Percentiles rank a stretch among this genome's conserved stretches.
These are phyloP conservation scores for Coemansia sp. DNA, from an alignment of 192 early-diverging fungal species.

Conservation along the genomic window DNA sequence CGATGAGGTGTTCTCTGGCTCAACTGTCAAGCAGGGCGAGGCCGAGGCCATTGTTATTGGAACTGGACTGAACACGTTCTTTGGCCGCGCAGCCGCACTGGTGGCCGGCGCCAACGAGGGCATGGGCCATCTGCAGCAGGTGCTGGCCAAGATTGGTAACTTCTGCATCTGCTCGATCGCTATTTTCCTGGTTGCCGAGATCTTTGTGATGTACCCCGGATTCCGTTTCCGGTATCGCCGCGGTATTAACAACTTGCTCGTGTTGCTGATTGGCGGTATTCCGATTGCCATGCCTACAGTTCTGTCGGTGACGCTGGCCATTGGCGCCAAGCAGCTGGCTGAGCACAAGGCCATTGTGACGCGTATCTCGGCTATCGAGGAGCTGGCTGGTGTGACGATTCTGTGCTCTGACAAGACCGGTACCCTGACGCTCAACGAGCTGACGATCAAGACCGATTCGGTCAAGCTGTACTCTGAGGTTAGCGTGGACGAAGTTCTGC, in stretches of 20 bases:
- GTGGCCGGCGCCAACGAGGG: conserved; percentile 71
- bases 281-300: conserved; percentile 83
- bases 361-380: conserved; percentile 78
- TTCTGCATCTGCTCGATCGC: conserved; percentile 72
- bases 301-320: conserved; percentile 73
- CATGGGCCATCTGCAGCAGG: conserved; percentile 72
- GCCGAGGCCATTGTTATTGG: conserved; percentile 76
- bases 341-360: conserved; percentile 82
- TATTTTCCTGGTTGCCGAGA: conserved; percentile 68
- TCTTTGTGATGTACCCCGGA: conserved; percentile 69
- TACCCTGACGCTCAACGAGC: conserved; percentile 87
- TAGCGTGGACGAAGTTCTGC: conserved; percentile 61
- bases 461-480: conserved; percentile 70
- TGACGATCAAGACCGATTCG: conserved; percentile 68
- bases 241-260: conserved; percentile 77
- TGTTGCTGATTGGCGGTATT: conserved; percentile 78
- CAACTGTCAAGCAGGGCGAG: conserved; percentile 79
- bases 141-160: conserved; percentile 75
- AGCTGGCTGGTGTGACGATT: conserved; percentile 76
- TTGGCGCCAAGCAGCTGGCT: conserved; percentile 78
- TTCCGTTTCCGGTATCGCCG: conserved; percentile 70
- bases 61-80: conserved; percentile 80
- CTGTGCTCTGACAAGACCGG: conserved; percentile 96
- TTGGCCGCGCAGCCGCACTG: conserved; percentile 77
- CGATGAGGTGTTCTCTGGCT: conserved; percentile 75